phyloP scores from a whole-genome alignment of 2,329 filamentous ascomycete species.

The Beauveria sp. region DNA sequence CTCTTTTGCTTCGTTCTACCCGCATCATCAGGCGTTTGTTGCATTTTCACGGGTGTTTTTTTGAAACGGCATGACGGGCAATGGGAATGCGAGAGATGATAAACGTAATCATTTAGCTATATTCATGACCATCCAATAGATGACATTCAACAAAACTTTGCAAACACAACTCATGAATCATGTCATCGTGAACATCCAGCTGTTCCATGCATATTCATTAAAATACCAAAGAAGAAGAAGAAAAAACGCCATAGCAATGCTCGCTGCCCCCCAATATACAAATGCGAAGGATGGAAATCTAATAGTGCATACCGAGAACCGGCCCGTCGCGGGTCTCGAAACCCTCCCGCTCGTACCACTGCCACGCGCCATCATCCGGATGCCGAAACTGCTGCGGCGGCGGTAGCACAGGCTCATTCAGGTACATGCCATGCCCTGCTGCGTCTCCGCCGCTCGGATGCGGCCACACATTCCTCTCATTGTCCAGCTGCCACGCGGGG shows the following conservation, averaged over 20 bases:
- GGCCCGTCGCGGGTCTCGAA: slow-evolving; percentile 19
- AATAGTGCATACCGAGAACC: slow-evolving; percentile 3
- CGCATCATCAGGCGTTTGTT: background rate
- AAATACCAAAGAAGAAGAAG: background rate
- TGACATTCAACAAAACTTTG: background rate
- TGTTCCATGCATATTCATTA: background rate
- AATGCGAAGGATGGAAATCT: background rate
- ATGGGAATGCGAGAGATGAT: background rate
- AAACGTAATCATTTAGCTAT: background rate
- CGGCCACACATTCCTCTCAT: slow-evolving; percentile 11
- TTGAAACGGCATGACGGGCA: too few relatives aligned
- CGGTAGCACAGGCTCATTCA: background rate
- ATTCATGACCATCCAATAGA: background rate
- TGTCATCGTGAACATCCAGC: background rate
- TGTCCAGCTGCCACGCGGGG: slow-evolving; percentile 12
- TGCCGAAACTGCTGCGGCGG: slow-evolving; percentile 8
- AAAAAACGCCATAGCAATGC: slow-evolving; percentile 8
- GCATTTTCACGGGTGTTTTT: background rate
- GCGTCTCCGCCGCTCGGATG: background rate
- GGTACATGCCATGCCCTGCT: background rate
- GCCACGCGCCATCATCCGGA: slow-evolving; percentile 21
- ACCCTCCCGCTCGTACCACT: slow-evolving; percentile 28
- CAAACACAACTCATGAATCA: background rate
- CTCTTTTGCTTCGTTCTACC: background rate
- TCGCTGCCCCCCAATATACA: slow-evolving; percentile 1